Base-by-base conservation (phyloP, 2,329 filamentous ascomycete genomes). In the Myriangium duriaei region DNA sequence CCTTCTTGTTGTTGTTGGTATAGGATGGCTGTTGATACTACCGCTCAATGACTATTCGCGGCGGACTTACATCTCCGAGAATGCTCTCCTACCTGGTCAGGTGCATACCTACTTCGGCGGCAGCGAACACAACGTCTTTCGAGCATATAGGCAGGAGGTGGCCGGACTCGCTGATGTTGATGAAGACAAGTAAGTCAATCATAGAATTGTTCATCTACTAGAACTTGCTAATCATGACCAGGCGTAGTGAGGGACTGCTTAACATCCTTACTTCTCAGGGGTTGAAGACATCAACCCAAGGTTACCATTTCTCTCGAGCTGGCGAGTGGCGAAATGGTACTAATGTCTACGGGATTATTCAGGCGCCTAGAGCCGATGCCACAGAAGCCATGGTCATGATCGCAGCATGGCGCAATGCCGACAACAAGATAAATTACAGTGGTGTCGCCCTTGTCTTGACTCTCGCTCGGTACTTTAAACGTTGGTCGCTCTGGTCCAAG, bases 401-500 rank as follows among this genome's bases (percentile, higher is more conserved):
- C 12, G 86, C 82, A 15, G 79, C 87, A 2, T 94, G 87, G 85
- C 77, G 70, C 54, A 95, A 87, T 48, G 79, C 82, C 49, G 74
- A 84, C 39, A 77, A 73, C 16, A 71, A 80, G 48, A 62, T 87
- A 49, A 98, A 98, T 61, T 71, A 79, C 46, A 91, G 87, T 44
- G 91, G 88, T 12, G 78, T 98, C 4, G 79, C 86, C 5, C 70
- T 98, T 19, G 79, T 86, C 2, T 64, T 98, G 51, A 87, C 88
- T 0, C 62, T 98, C 48, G 83, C 85, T 17, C 76, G 91, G 47
- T 98, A 98, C 61, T 96, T 98, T 64, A 94, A 92, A 61, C 76
- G 82, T 49, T 98, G 91, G 91, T 95, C 86, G 37, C 70, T 98
- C 17, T 98, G 91, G 91, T 95, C 87, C 42, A 98, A 98, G 61